Evolutionary conservation across 164 flowering plant species (phyloP).

Genomic region (Macadamia integrifolia): DNA sequence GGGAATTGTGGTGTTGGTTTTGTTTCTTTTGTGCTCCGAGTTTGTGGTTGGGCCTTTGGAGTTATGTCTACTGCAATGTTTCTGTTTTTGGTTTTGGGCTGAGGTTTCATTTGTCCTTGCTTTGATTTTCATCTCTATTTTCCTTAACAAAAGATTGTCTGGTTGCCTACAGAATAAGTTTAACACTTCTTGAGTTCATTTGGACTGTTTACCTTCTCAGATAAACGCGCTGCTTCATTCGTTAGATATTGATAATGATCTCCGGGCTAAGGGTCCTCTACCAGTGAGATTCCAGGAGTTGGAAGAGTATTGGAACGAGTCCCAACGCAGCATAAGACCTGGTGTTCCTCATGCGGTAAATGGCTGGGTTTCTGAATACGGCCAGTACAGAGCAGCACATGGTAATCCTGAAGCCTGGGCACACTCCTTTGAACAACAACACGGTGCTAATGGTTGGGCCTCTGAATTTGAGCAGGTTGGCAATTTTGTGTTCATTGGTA

Average conservation of each 20-base stretch:
- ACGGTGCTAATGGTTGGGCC: conserved; percentile 88
- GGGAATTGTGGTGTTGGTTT: too few species aligned
- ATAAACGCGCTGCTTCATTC: conserved; percentile 76
- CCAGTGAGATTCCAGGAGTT: conserved; percentile 72
- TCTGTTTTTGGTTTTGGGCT: background rate
- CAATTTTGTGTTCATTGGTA: too few species aligned
- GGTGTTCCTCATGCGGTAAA: conserved; percentile 40
- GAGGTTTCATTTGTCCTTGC: background rate
- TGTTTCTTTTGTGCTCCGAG: too few species aligned
- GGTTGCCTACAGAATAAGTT: background rate
- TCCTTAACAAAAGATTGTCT: too few species aligned
- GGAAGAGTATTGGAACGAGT: conserved; percentile 91
- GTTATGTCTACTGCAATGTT: too few species aligned
- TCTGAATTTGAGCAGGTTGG: conserved; percentile 86
- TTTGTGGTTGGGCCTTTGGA: too few species aligned
- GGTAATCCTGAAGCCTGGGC: conserved; percentile 68
- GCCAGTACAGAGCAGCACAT: conserved; percentile 38
- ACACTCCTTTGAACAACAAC: conserved; percentile 71
- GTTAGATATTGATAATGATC: conserved; percentile 71
- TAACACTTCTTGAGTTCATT: conserved; percentile 5
- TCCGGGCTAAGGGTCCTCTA: conserved; percentile 44
- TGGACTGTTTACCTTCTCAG: conserved; percentile 32
- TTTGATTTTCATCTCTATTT: background rate
- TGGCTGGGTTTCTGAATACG: conserved; percentile 70
- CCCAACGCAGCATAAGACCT: conserved; percentile 45